phyloP scores from a whole-genome alignment of 2,329 filamentous ascomycete species.

The Emericellopsis atlantica region DNA sequence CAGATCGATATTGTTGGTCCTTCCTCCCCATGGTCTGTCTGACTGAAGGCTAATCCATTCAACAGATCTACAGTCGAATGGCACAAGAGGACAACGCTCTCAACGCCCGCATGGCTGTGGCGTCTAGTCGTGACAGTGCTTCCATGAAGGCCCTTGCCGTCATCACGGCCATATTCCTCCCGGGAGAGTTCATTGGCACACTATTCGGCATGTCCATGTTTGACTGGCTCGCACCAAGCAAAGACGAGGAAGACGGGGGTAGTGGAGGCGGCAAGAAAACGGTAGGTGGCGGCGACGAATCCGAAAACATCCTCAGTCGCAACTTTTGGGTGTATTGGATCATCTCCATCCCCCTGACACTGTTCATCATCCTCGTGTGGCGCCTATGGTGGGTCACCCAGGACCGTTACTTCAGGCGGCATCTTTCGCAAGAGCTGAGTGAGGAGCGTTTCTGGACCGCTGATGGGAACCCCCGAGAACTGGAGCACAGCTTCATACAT shows the following conservation, averaged over 20 bases:
- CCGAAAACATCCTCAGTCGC: slow-evolving; percentile 19
- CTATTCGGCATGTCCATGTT: slow-evolving; percentile 35
- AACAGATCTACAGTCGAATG: slow-evolving; percentile 33
- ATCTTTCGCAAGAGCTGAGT: slow-evolving; percentile 31
- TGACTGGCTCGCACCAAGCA: slow-evolving; percentile 25
- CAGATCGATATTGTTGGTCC: slow-evolving; percentile 30
- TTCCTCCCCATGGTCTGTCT: no score
- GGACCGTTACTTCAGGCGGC: slow-evolving; percentile 30
- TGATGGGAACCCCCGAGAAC: slow-evolving; percentile 25
- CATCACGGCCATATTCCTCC: slow-evolving; percentile 33
- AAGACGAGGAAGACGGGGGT: slow-evolving; percentile 12
- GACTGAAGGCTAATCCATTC: neutral
- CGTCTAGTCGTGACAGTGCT: slow-evolving; percentile 27
- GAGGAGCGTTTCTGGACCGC: slow-evolving; percentile 34
- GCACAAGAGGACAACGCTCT: slow-evolving; percentile 34
- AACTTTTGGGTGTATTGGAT: slow-evolving; percentile 34
- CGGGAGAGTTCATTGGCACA: slow-evolving; percentile 30
- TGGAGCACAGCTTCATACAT: slow-evolving; percentile 27
- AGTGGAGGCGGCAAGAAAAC: neutral
- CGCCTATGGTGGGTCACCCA: slow-evolving; percentile 34
- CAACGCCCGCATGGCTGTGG: slow-evolving; percentile 25
- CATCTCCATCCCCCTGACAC: slow-evolving; percentile 26
- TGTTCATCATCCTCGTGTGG: slow-evolving; percentile 27
- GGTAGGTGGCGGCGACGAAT: slow-evolving; percentile 4
- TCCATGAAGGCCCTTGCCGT: slow-evolving; percentile 35